Evolutionary conservation across 768 basidiomycete genomes (phyloP), one percentile per base, ranked within the genome.

Genomic region (Clavulina sp.): DNA sequence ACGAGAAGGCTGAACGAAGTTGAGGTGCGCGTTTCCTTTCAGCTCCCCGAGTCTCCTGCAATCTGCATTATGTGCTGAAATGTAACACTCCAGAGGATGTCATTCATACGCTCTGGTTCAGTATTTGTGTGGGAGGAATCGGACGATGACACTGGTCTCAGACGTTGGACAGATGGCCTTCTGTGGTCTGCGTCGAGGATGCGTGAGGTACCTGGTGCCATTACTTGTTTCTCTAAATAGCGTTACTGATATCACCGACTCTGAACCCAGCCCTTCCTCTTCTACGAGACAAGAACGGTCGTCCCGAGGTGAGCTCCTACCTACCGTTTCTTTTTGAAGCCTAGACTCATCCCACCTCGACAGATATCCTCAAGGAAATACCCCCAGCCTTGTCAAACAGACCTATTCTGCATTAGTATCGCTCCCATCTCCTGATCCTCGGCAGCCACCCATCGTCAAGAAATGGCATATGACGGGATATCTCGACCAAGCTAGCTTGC

Each of bases 101-200:
- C 62, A 48, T 71, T 70, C 57, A 75, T 81, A 52, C 68, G 66
- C 46, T 74, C 77, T 4, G 79, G 79, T 3, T 72, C 77, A 3
- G 68, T 80, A 28, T 81, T 80, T 59, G 76, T 80, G 41, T 81
- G 80, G 80, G 72, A 77, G 58, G 78, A 81, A 62, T 72, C 72
- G 56, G 77, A 80, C 47, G 76, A 79, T 54, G 78, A 79, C 47
- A 69, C 69, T 48, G 78, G 78, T 7, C 64, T 80, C 48, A 78
- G 77, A 60, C 67, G 79, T 56, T 80, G 78, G 55, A 81, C 79
- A 47, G 79, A 81, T 65, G 78, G 78, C 23, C 73, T 77, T 31
- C 69, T 78, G 40, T 80, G 77, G 78, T 76, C 77, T 49, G 76
- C 78, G 61, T 77, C 75, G 50, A 70, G 78, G 41, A 78, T 79